Evolutionary conservation across 2,329 filamentous ascomycete species (phyloP).

Genomic region (Aspergillus unguis): DNA sequence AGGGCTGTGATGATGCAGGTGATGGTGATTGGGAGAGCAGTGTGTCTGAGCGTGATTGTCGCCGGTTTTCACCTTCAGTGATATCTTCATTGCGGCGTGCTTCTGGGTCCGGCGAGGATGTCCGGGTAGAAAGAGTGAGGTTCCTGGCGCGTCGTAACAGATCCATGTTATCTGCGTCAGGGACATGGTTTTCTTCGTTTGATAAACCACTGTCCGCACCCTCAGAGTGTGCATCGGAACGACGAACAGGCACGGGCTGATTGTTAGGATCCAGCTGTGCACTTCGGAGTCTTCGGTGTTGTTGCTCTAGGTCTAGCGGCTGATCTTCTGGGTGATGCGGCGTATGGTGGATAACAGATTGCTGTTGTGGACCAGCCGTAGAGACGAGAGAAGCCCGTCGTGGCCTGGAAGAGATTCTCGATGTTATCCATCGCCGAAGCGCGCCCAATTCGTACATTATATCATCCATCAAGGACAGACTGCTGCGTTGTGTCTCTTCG

Average conservation of each 20-base stretch:
- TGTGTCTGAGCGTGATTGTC: slow-evolving; percentile 39
- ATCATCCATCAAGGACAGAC: slow-evolving; percentile 36
- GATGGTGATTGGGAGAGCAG: slow-evolving; percentile 40
- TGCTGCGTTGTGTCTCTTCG: slow-evolving; percentile 38
- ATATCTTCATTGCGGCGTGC: slow-evolving; percentile 11
- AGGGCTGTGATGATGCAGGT: slow-evolving; percentile 41
- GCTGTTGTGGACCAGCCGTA: slow-evolving; percentile 14
- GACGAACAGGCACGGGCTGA: slow-evolving; percentile 13
- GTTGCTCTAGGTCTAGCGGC: slow-evolving; percentile 15
- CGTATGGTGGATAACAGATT: slow-evolving; percentile 29
- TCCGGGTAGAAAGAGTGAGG: slow-evolving; percentile 13
- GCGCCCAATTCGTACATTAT: slow-evolving; percentile 34
- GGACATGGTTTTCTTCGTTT: slow-evolving; percentile 37
- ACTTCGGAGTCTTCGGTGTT: slow-evolving; percentile 15
- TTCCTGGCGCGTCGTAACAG: slow-evolving; percentile 24
- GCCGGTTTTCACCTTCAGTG: slow-evolving; percentile 17
- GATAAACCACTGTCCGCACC: slow-evolving; percentile 22
- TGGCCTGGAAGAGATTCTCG: slow-evolving; percentile 27
- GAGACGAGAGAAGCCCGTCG: slow-evolving; percentile 15
- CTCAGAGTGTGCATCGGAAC: slow-evolving; percentile 18
- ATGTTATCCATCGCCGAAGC: slow-evolving; percentile 32
- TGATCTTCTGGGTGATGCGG: slow-evolving; percentile 19
- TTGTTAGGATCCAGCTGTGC: slow-evolving; percentile 12
- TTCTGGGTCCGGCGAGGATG: slow-evolving; percentile 13
- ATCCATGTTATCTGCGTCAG: slow-evolving; percentile 37